Evolutionary conservation across 495 filamentous ascomycete genomes (phyloP).

Genomic region (Corynascus novoguineensis): DNA sequence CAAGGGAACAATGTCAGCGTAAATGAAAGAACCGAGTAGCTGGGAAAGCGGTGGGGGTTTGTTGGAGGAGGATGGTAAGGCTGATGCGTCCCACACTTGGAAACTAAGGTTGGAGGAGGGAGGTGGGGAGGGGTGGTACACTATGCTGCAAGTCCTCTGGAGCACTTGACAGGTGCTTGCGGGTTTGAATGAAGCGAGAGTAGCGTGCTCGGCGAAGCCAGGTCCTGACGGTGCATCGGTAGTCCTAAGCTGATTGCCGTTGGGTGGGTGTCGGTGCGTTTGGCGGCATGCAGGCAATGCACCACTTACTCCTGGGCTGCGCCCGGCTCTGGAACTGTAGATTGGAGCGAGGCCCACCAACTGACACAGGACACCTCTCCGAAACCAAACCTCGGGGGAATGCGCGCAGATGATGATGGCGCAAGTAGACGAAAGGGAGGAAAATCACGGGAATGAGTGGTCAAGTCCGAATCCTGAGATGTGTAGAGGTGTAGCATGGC

Average conservation of each 20-base stretch:
- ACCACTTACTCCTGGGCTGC: neutral
- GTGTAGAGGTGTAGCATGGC: neutral
- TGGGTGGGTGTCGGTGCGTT: neutral
- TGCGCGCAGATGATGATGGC: neutral
- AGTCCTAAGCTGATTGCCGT: conserved; percentile 2
- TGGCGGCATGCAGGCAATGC: neutral
- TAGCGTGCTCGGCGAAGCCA: conserved; percentile 7
- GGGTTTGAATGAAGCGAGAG: too few species aligned
- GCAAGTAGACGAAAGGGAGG: neutral
- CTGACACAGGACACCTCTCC: neutral
- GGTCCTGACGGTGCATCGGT: conserved; percentile 3
- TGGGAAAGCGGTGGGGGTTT: conserved; percentile 18
- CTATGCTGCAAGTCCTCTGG: neutral
- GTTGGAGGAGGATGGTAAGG: conserved; percentile 27
- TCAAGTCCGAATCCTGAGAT: neutral
- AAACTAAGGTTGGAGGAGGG: conserved; percentile 2
- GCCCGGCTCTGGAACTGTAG: neutral
- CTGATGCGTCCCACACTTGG: conserved; percentile 24
- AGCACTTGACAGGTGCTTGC: conserved; percentile 1
- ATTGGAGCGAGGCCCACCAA: neutral
- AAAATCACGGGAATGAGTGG: neutral
- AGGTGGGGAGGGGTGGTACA: conserved; percentile 8
- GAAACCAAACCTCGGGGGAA: neutral
- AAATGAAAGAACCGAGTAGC: conserved; percentile 11
- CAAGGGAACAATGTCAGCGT: conserved; percentile 17